These are phyloP conservation scores for Lactarius indigo DNA, from an alignment of 768 basidiomycete genomes.

Conservation along the genomic window DNA sequence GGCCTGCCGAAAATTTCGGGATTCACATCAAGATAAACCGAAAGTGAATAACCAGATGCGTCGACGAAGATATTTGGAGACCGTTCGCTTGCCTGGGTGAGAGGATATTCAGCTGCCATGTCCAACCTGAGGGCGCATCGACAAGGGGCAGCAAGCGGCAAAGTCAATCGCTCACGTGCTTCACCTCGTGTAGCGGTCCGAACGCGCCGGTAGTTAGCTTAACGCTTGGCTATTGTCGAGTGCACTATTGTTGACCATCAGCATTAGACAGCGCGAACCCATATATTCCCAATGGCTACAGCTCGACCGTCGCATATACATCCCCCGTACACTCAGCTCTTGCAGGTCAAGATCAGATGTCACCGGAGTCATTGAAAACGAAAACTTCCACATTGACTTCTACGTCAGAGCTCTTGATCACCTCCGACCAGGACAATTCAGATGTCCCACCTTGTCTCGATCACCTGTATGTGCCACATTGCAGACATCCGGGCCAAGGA, in stretches of 20 bases:
- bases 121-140: neutral
- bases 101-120: constrained; percentile 7
- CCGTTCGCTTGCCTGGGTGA: constrained; percentile 11
- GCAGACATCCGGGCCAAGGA: constrained; percentile 7
- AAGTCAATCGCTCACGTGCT: neutral
- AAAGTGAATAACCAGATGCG: constrained; percentile 41
- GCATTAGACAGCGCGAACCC: neutral
- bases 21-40: constrained; percentile 54
- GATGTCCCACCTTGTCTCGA: constrained; percentile 14
- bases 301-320: neutral
- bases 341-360: neutral
- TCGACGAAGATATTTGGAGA: constrained; percentile 37
- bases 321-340: neutral
- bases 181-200: neutral
- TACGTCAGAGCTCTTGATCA: neutral
- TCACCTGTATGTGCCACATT: constrained; percentile 13
- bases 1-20: constrained; percentile 47
- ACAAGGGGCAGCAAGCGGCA: neutral
- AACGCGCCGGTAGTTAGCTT: neutral
- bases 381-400: neutral
- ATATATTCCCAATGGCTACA: constrained; percentile 17
- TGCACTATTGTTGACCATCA: constrained; percentile 1
- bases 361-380: neutral
- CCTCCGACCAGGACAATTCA: neutral
- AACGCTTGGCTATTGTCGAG: neutral